Base-by-base conservation (phyloP, 192 early-diverging fungal genomes). In the Rhizophagus sp. region DNA sequence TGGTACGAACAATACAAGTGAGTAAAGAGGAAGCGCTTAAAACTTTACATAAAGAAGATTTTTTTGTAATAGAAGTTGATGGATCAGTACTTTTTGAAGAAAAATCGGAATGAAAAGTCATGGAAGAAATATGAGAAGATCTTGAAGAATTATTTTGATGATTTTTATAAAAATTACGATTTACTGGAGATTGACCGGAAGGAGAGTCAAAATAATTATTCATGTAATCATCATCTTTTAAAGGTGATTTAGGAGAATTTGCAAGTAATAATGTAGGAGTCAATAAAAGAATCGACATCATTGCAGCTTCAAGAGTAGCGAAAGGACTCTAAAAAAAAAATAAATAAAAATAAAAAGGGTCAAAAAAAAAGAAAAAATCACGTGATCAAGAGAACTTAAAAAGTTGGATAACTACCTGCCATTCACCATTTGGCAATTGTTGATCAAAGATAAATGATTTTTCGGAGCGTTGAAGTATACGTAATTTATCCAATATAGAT, bases 281-380 rank as follows among this genome's bases (percentile, higher is more conserved):
- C 30, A 79, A 62, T 41, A 71, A 70, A 41, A 79, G 25, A 33
- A 79, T 79, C 11, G 78, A 79, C 65, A 71, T 69, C n/a, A 70
- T 33, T 3, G 78, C 78, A 12, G 67, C n/a, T 70, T 79, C 78
- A 33, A 79, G 69, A 4, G 78, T 71, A 7, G 34, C 17, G 61
- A 79, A 69, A 12, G 65, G 64, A 34, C 33, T 61, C 78, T 79
- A 36, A 19, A 57, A 49, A 30, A 30, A 30, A 30, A 30, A 30
- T n/a, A n/a, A 30, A 30, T 30, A 30, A 30, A 30, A 30, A 30
- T 1, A 30, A 30, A 0, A 30, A 30, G 27, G 27, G 27, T 30
- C 27, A 30, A 30, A 30, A 30, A 30, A 30, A 30, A 30, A 30
- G 27, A 30, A 30, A 30, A 30, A 30, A 30, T 30, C 27, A 30